Evolutionary conservation across 75 land plant species (phyloP).

Genomic region (Selaginella moellendorffii): DNA sequence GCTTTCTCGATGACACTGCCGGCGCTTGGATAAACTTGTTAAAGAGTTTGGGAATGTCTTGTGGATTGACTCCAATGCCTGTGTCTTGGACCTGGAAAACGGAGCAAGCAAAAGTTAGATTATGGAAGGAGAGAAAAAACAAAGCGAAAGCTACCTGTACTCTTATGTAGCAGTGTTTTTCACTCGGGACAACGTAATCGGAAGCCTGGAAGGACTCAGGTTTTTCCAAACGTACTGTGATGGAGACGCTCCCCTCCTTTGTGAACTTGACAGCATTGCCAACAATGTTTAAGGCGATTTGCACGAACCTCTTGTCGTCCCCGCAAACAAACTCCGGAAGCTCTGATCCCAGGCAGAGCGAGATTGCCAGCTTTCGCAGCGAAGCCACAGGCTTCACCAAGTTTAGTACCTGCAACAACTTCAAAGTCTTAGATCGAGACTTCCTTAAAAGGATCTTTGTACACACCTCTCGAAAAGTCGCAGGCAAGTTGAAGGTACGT

Average conservation of each 20-base stretch:
- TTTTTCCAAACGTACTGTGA: slow-evolving; percentile 28
- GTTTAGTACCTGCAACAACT: neutral
- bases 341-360: slow-evolving; percentile 38
- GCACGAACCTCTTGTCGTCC: slow-evolving; percentile 89
- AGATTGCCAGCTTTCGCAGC: slow-evolving; percentile 48
- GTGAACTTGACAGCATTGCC: slow-evolving; percentile 39
- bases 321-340: slow-evolving; percentile 65
- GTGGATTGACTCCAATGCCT: neutral
- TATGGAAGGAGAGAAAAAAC: too few relatives aligned
- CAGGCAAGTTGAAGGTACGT: slow-evolving; percentile 47
- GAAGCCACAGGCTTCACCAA: slow-evolving; percentile 65
- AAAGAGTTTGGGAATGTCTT: neutral
- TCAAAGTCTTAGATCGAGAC: too few relatives aligned
- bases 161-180: slow-evolving; percentile 43
- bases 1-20: neutral
- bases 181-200: slow-evolving; percentile 28
- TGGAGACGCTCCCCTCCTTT: slow-evolving; percentile 27
- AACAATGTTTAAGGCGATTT: slow-evolving; percentile 50
- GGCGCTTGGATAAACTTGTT: neutral
- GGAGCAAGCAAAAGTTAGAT: too few relatives aligned
- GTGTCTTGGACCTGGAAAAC: slow-evolving; percentile 1
- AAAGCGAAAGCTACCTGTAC: slow-evolving; percentile 90
- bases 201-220: slow-evolving; percentile 31
- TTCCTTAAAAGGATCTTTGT: neutral
- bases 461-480: slow-evolving; percentile 51